A percentile compares a stretch with the other conserved stretches of the same genome.
phyloP scores from a whole-genome alignment of 179 eudicot genomes.

The Corrigiola litoralis region DNA sequence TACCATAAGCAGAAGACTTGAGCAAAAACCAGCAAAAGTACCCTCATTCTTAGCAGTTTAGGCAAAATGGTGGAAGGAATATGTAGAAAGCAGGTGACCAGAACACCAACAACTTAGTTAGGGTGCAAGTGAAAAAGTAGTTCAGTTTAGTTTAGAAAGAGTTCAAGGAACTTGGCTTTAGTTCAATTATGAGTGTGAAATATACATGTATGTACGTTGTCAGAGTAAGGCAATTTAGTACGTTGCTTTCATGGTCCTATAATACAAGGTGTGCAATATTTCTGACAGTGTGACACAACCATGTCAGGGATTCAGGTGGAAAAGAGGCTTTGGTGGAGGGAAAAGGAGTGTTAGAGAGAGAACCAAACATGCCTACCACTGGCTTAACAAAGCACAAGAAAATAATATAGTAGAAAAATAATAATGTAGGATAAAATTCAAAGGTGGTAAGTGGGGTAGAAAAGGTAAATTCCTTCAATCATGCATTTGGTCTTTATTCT shows the following conservation, averaged over 20 bases:
- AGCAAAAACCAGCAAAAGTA: slow-evolving; percentile 26
- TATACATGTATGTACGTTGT: no score
- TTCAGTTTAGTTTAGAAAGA: slow-evolving; percentile 18
- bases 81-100: slow-evolving; percentile 7
- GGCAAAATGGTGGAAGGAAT: slow-evolving; percentile 18
- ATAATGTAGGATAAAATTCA: slow-evolving; percentile 14
- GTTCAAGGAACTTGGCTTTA: slow-evolving; percentile 22
- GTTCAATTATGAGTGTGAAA: slow-evolving; percentile 14
- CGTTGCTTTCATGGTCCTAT: neutral
- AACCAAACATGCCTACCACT: slow-evolving; percentile 56
- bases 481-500: slow-evolving; percentile 33
- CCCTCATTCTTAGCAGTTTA: slow-evolving; percentile 22
- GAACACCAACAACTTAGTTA: neutral
- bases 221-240: no score
- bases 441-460: slow-evolving; percentile 22
- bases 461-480: slow-evolving; percentile 41
- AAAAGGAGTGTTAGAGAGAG: slow-evolving; percentile 22
- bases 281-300: slow-evolving; percentile 30
- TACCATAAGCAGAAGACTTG: slow-evolving; percentile 34
- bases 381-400: slow-evolving; percentile 29
- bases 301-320: slow-evolving; percentile 35
- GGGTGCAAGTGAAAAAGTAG: slow-evolving; percentile 14
- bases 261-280: slow-evolving; percentile 26
- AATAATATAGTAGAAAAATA: slow-evolving; percentile 24
- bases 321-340: slow-evolving; percentile 29